Conservation (phyloP, 768 basidiomycete species). For the Amanita rubescens region DNA sequence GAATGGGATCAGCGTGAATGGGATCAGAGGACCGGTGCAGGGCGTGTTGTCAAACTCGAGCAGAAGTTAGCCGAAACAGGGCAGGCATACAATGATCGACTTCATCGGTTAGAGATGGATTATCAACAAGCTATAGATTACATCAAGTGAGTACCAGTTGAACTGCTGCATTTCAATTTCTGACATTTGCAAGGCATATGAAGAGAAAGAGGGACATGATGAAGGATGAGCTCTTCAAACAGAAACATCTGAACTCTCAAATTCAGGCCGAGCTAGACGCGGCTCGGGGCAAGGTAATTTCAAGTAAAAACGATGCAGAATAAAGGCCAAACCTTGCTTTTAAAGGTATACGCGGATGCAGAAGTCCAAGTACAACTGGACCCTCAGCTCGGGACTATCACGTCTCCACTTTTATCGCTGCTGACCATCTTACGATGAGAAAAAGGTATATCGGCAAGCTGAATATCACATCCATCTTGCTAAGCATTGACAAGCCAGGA, state of each 20-base stretch:
- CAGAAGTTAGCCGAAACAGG: conserved; percentile 75
- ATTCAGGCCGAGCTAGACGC: conserved; percentile 83
- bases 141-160: conserved; percentile 66
- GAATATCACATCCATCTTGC: too few species aligned
- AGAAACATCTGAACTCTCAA: conserved; percentile 71
- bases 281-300: conserved; percentile 51
- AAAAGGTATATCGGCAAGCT: too few species aligned
- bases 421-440: too few species aligned
- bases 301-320: too few species aligned
- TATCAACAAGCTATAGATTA: conserved; percentile 96
- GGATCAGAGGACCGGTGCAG: conserved; percentile 48
- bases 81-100: conserved; percentile 64
- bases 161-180: neutral
- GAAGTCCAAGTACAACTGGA: too few species aligned
- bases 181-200: conserved; percentile 57
- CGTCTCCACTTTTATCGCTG: too few species aligned
- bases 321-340: too few species aligned
- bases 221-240: conserved; percentile 91
- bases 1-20: conserved; percentile 61
- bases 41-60: conserved; percentile 59
- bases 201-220: conserved; percentile 97
- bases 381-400: too few species aligned
- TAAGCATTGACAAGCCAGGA: too few species aligned
- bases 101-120: conserved; percentile 89
- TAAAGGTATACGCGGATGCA: too few species aligned